Conservation (phyloP, 345 rosid genomes). For the Reutealis trisperma region DNA sequence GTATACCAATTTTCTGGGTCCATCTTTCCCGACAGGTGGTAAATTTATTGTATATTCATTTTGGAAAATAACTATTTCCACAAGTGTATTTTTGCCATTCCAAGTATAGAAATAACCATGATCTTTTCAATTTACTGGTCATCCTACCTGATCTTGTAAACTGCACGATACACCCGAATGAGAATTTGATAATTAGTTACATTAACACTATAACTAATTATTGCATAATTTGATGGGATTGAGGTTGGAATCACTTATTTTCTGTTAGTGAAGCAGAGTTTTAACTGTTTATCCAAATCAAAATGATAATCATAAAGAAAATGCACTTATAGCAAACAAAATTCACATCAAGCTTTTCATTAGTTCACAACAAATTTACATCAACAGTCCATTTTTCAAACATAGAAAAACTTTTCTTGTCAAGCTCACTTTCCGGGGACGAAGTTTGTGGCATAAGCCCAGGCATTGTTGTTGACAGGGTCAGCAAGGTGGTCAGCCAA, state of each 20-base stretch:
- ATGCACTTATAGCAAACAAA: conserved; percentile 13
- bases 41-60: neutral
- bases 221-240: neutral
- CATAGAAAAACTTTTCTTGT: neutral
- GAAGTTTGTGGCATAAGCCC: conserved; percentile 89
- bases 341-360: conserved; percentile 23
- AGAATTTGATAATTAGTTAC: too few relatives aligned
- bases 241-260: neutral
- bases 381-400: neutral
- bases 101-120: neutral
- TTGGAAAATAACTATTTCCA: too few relatives aligned
- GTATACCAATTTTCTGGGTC: neutral
- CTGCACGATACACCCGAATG: too few relatives aligned
- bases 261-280: neutral
- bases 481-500: conserved; percentile 83
- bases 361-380: conserved; percentile 28
- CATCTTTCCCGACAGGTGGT: too few relatives aligned
- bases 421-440: conserved; percentile 74
- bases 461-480: conserved; percentile 87
- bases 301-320: neutral
- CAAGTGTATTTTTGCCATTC: neutral
- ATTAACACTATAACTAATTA: neutral
- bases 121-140: neutral
- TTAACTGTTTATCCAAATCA: too few relatives aligned
- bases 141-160: too few relatives aligned